Evolutionary conservation across 306 rosid species (phyloP).

Genomic region (Sechiopsis laciniata): DNA sequence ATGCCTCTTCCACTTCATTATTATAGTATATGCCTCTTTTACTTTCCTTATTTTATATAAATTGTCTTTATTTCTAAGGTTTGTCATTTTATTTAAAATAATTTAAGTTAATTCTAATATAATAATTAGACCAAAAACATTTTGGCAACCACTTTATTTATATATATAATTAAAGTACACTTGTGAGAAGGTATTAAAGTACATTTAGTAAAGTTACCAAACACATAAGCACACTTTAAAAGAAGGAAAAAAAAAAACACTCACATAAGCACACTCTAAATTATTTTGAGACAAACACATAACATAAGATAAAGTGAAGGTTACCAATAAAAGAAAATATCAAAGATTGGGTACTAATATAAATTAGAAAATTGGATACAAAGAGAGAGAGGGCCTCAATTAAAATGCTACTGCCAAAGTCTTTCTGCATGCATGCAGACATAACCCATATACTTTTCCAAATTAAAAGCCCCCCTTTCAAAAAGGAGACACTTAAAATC

Average conservation of each 20-base stretch:
- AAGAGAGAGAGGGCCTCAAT: not conserved
- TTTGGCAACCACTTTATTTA: not conserved
- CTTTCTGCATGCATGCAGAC: slow-evolving; percentile 15
- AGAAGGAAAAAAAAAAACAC: not conserved
- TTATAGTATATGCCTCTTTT: too few relatives aligned
- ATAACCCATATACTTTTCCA: not conserved
- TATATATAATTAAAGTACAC: not conserved
- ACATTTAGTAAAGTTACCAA: not conserved
- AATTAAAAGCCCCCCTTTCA: too few relatives aligned
- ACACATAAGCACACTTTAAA: not conserved
- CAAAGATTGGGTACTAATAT: slow-evolving; percentile 12
- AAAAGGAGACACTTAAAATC: too few relatives aligned
- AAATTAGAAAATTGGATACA: slow-evolving; percentile 19
- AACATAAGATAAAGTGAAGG: not conserved
- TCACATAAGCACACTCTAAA: not conserved
- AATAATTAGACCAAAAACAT: not conserved
- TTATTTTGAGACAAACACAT: not conserved
- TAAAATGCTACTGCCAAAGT: not conserved
- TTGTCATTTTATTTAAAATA: not conserved
- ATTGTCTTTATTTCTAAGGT: too few relatives aligned
- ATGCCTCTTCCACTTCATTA: too few relatives aligned
- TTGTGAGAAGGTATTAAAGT: not conserved
- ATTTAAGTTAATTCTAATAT: not conserved
- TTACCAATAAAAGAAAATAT: not conserved
- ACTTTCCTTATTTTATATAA: too few relatives aligned